Percentiles rank a stretch among this genome's conserved stretches.
Conservation (phyloP, 306 rosid genomes). For the Prosopis cineraria region DNA sequence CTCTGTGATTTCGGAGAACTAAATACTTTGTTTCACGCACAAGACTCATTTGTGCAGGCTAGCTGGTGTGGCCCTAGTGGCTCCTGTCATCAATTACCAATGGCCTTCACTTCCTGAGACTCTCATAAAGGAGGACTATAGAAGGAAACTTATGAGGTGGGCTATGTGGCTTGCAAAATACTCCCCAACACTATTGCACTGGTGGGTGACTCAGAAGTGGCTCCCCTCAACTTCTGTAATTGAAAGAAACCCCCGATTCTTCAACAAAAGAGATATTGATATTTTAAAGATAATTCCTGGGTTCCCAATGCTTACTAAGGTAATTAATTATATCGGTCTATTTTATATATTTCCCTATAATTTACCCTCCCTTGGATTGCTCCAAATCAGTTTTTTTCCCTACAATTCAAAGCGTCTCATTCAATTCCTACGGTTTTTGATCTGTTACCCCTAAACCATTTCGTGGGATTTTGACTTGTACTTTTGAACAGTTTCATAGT, state of each 20-base stretch:
- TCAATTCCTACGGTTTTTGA: background rate
- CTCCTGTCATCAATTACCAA: conserved; percentile 74
- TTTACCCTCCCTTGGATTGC: background rate
- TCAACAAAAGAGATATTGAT: conserved; percentile 80
- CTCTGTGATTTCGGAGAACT: background rate
- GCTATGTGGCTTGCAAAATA: conserved; percentile 63
- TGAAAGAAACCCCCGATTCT: conserved; percentile 70
- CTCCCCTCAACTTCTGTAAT: conserved; percentile 88
- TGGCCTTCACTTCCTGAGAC: conserved; percentile 86
- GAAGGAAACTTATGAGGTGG: conserved; percentile 55
- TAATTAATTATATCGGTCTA: conserved; percentile 9
- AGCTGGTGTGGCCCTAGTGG: conserved; percentile 80
- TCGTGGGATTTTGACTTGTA: background rate
- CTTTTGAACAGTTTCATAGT: background rate
- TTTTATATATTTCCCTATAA: background rate
- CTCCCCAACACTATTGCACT: conserved; percentile 63
- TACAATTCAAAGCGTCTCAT: background rate
- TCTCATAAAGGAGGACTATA: conserved; percentile 68
- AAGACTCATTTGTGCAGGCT: conserved; percentile 63
- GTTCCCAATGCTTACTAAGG: conserved; percentile 93
- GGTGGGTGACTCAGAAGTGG: conserved; percentile 93
- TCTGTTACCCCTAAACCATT: background rate
- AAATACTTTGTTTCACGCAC: conserved; percentile 1
- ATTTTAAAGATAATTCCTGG: conserved; percentile 68
- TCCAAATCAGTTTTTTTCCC: background rate